Base-by-base conservation (phyloP, 1,139 yeast species). In the Yamadazyma mexicana region DNA sequence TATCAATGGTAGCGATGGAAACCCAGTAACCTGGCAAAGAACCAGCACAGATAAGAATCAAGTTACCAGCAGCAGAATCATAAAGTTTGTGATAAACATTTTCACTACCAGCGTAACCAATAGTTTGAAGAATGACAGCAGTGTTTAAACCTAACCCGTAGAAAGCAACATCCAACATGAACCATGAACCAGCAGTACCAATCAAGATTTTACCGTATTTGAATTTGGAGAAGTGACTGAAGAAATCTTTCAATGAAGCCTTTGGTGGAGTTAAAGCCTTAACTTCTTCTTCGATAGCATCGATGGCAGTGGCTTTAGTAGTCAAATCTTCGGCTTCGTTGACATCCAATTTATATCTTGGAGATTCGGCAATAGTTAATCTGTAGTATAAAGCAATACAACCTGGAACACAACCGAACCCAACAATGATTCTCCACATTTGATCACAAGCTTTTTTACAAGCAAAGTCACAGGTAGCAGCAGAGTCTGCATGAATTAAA, bases 171-270 rank as follows among this genome's bases (percentile, higher is more conserved):
- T 92, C 98, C 66, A 91, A 79, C 73, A 83, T 75, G 74, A 91
- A 91, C 98, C 98, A 92, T 37, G 95, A 83, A 64, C 91, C 94
- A 50, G 97, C 95, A 55, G 98, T 91, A 62, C 98, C 98, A 40
- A 92, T 52, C 54, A 92, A 74, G 45, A 83, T 79, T 71, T 84
- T 86, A 67, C 87, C 83, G 65, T 88, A 84, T 66, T 75, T 87
- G 96, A 97, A 89, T 69, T 88, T 85, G 39, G 81, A 71, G 62
- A 91, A 92, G 64, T 91, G 95, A 24, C 48, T 34, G 55, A 74
- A 54, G 71, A 86, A 86, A 62, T 84, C 91, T 37, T 52, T 53
- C 61, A 67, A 68, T 31, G 83, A 73, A 49, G 82, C 82, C 63
- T 75, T 74, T 63, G 83, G 81, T 42, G 82, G 77, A 43, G 68